A percentile compares a stretch with the other conserved stretches of the same genome.
Conservation (phyloP, 2,329 filamentous ascomycete species). For the Corynespora cassiicola region DNA sequence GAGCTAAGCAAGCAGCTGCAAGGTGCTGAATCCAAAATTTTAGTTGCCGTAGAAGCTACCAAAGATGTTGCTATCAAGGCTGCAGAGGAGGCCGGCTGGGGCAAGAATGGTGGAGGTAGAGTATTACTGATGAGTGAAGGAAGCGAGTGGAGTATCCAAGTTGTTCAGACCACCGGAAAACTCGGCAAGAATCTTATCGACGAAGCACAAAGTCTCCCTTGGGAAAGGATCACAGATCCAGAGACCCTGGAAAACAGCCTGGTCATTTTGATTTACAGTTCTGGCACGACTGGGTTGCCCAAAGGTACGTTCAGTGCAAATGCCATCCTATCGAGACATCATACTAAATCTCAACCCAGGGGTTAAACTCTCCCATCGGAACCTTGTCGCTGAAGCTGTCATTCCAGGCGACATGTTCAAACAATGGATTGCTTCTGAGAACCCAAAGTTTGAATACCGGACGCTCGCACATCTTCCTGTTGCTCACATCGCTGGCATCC, state of each 20-base stretch:
- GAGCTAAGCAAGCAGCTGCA: conserved; percentile 60
- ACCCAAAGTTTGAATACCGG: conserved; percentile 42
- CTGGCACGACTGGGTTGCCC: conserved; percentile 56
- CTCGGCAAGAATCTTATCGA: conserved; percentile 30
- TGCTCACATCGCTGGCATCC: conserved; percentile 56
- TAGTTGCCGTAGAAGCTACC: conserved; percentile 58
- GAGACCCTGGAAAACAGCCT: conserved; percentile 54
- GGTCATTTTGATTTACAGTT: conserved; percentile 55
- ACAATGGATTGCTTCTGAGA: conserved; percentile 25
- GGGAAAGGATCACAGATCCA: conserved; percentile 61
- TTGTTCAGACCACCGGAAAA: conserved; percentile 33
- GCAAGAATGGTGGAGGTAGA: conserved; percentile 41
- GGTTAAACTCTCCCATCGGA: conserved; percentile 52
- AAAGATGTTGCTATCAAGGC: conserved; percentile 55
- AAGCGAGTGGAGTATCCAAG: conserved; percentile 42
- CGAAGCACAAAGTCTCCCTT: conserved; percentile 55
- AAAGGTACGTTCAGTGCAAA: conserved; percentile 41
- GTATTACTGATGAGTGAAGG: conserved; percentile 60
- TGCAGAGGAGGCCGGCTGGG: conserved; percentile 56
- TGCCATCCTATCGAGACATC: not conserved
- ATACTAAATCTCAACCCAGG: conserved; percentile 21
- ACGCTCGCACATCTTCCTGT: conserved; percentile 56
- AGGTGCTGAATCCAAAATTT: conserved; percentile 49
- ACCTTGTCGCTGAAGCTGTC: conserved; percentile 50
- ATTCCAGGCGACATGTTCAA: conserved; percentile 41